Base-by-base conservation (phyloP, 306 rosid genomes). In the Pachyrhizus erosus region DNA sequence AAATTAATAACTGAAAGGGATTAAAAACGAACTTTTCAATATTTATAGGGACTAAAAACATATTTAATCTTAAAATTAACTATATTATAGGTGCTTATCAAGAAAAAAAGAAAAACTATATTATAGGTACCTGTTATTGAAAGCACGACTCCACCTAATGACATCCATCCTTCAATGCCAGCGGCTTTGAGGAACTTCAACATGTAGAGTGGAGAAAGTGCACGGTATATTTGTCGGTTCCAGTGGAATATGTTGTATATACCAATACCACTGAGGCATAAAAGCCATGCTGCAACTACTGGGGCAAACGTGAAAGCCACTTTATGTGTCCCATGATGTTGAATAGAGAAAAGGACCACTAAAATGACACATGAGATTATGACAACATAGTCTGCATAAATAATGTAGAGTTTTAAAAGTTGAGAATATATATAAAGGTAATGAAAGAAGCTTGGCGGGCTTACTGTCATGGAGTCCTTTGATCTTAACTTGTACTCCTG, bases 251-350 rank as follows among this genome's bases (percentile, higher is more conserved):
- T 85, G 81, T 93, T 93, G 85, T 93, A 93, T 61, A 91, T 51
- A 60, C 98, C 98, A 31, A 90, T 83, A 43, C 91, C 90, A 70
- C 92, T 80, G 65, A 91, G 89, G 66, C 93, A 90, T 21, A 90
- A 67, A 66, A 91, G 93, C 98, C 98, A 93, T 66, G 89, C 82
- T 10, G 86, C 86, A 62, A 91, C 88, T 78, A 93, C 80, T 27
- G 98, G 98, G 55, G 97, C 97, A 85, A 93, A 93, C 87, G 91
- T 55, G 94, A 93, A 90, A 60, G 93, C 87, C 58, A 93, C 94
- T 80, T 85, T 86, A 67, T 90, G 96, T 55, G 98, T 93, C 21
- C 98, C 98, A 33, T 89, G 79, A 82, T 90, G 97, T 86, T 93
- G 98, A 84, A 93, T 90, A 85, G 93, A 87, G 88, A 93, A 93